Evolutionary conservation across 2,329 filamentous ascomycete species (phyloP), one percentile per base, ranked within the genome.

Genomic region (Pseudocercospora crystallina): DNA sequence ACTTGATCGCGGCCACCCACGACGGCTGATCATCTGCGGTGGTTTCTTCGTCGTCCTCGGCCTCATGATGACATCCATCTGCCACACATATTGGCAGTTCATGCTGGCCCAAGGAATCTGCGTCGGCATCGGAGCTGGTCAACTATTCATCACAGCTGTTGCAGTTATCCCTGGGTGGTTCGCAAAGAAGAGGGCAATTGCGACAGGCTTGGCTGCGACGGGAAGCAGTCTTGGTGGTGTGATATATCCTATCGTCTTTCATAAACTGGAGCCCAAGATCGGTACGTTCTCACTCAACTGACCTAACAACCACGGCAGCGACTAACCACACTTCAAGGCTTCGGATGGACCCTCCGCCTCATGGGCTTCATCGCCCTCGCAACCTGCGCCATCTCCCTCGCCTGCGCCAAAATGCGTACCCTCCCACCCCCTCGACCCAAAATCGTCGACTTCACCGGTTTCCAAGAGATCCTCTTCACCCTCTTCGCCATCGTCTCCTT

Each of bases 131-230:
- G 54, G 54, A 5, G 26, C 43, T 2, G 84, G 83, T 2, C 80
- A 75, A 51, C 65, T 87, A 2, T 87, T 85, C 65, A 79, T 83
- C 36, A 80, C 85, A 0, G 73, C 77, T 32, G 74, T 88, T 14
- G 80, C 84, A 1, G 77, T 85, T 1, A 69, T 87, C 2, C 79
- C 83, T 3, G 84, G 84, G 5, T 88, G 87, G 60, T 86, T 86
- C 61, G 72, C 72, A 31, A 71, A 71, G 39, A 76, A 71, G 54
- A 73, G 79, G 45, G 76, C 76, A 0, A 67, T 86, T 29, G 82
- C 81, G 3, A 76, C 83, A 20, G 81, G 81, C 1, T 60, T 85
- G 3, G 78, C 80, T 2, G 80, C 82, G 2, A 76, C 75, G 5
- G 84, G 84, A 1, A 80, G 77, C 34, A 78, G 76, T 9, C 69